phyloP scores from a whole-genome alignment of 192 early-diverging fungal species.

The Backusella mclennaniae region DNA sequence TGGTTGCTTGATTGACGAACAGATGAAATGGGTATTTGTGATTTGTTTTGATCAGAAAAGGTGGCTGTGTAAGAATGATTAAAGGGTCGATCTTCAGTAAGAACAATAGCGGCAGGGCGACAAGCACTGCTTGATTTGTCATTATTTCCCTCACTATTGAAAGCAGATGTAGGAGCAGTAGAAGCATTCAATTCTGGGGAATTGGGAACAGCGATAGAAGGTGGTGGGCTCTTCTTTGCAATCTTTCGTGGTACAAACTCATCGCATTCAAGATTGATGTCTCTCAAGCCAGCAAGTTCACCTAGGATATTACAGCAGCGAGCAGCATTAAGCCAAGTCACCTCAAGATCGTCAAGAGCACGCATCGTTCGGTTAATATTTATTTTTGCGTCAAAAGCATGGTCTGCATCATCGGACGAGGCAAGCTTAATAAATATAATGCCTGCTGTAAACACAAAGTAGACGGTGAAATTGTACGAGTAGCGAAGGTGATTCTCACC shows the following conservation, averaged over 20 bases:
- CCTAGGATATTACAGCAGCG: conserved; percentile 33
- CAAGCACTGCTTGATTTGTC: neutral
- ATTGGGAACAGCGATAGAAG: conserved; percentile 32
- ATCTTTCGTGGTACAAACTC: conserved; percentile 6
- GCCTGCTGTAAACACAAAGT: conserved; percentile 32
- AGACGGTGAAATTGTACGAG: conserved; percentile 30
- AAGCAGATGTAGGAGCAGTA: neutral
- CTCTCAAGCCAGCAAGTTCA: conserved; percentile 26
- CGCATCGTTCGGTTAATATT: conserved; percentile 36
- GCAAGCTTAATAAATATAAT: conserved; percentile 39
- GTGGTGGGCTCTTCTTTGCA: conserved; percentile 16
- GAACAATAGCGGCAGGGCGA: neutral
- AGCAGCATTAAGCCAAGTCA: conserved; percentile 27
- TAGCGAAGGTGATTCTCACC: conserved; percentile 18
- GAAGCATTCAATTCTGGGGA: conserved; percentile 19
- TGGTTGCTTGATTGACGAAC: conserved; percentile 3
- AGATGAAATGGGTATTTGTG: conserved; percentile 7
- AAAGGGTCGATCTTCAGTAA: neutral
- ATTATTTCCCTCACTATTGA: neutral
- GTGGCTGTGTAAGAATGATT: neutral
- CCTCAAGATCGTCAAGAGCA: conserved; percentile 29
- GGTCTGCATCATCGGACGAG: conserved; percentile 7
- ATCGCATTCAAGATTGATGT: conserved; percentile 30
- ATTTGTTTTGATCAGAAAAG: neutral
- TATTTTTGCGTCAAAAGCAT: conserved; percentile 32